Evolutionary conservation across 306 rosid species (phyloP), one percentile per base, ranked within the genome.

Genomic region (Elaeagnus macrophylla): DNA sequence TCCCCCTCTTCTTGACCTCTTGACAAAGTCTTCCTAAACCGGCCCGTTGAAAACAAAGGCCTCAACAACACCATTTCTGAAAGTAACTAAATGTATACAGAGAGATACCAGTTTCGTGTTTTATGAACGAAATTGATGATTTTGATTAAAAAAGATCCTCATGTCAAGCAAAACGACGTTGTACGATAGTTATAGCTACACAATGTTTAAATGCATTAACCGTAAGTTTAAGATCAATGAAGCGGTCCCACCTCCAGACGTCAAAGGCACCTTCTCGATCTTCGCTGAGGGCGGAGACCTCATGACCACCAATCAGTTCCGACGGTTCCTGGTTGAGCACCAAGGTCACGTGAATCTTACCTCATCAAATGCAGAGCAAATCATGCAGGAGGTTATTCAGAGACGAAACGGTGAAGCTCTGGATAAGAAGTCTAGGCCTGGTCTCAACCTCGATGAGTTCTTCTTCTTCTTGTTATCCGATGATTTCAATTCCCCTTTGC

Each of bases 211-310:
- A 65, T 75, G 83, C 73, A 80, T 91, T 77, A 71, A 53, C 70
- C 67, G 80, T 64, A 84, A 82, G 77, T 91, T 75, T 79, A 91
- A 82, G 72, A 49, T 63, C 52, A 65, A 48, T 2, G 81, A 82
- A 61, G 68, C 50, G n/a, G 70, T 56, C 41, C 87, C 96, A 9
- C 93, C 99, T 15, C 36, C 51, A 3, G 97, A 86, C 68, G 82
- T 89, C 55, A 67, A 55, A 64, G 69, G 76, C 0, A 68, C 59
- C 14, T 91, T 84, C 61, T 25, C 81, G 13, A 6, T 14, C 37
- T 86, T 66, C 60, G 0, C 96, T 48, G 69, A 6, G 7, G 84
- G 75, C 18, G 63, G 36, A 0, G 57, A 72, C 5, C 20, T 3
- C 48, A 66, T 91, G 76, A 72, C 86, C 6, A 57, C 79, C 46